Conservation (phyloP, 2,329 filamentous ascomycete genomes). For the Colletotrichum agaves region DNA sequence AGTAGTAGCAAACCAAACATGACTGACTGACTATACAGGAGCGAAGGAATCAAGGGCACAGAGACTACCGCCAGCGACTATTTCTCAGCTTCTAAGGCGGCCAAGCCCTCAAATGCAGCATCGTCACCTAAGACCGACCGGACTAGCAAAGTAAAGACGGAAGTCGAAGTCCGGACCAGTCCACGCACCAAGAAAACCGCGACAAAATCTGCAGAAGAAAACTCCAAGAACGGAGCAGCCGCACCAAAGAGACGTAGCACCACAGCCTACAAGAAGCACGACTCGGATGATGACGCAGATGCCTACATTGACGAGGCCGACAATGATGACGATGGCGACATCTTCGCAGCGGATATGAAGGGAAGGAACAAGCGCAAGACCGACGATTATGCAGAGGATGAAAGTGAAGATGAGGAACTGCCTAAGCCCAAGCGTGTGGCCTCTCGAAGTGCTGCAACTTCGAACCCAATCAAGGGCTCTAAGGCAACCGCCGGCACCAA, state of each 20-base stretch:
- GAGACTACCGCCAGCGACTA: constrained; percentile 68
- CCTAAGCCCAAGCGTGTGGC: constrained; percentile 70
- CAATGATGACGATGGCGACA: constrained; percentile 80
- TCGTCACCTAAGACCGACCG: constrained; percentile 54
- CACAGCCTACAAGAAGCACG: constrained; percentile 53
- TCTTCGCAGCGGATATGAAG: constrained; percentile 80
- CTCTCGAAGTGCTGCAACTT: constrained; percentile 46
- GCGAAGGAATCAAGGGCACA: constrained; percentile 58
- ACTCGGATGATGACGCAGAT: constrained; percentile 63
- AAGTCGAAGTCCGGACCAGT: constrained; percentile 62
- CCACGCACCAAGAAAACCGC: constrained; percentile 58
- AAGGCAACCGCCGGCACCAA: constrained; percentile 51
- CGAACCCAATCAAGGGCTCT: constrained; percentile 42
- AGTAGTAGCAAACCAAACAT: constrained; percentile 10
- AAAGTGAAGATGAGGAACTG: constrained; percentile 75
- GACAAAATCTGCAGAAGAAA: constrained; percentile 43
- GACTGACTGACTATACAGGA: constrained; percentile 43
- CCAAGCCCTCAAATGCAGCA: constrained; percentile 51
- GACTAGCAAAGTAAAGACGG: constrained; percentile 52
- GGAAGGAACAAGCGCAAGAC: constrained; percentile 73
- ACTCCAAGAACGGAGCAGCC: constrained; percentile 43
- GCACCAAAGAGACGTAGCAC: constrained; percentile 55
- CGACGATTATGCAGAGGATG: constrained; percentile 80
- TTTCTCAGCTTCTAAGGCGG: constrained; percentile 60
- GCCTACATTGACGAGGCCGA: constrained; percentile 75